Conservation (phyloP, 164 flowering plant genomes). For the Buxus sempervirens region DNA sequence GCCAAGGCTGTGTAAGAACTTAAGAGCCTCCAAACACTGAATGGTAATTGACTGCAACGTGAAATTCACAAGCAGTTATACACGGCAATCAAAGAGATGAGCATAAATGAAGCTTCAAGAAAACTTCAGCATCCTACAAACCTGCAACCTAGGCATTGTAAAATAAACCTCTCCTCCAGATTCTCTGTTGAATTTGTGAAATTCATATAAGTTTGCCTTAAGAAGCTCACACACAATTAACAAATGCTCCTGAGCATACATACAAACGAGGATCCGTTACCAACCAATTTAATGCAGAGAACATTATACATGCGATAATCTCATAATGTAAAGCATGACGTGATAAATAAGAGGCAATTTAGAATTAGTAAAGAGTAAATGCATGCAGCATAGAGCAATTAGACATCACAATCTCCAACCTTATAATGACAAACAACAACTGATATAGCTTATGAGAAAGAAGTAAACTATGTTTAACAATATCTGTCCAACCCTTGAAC, state of each 20-base stretch:
- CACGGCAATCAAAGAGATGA: too few species aligned
- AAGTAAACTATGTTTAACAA: too few species aligned
- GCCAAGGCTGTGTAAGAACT: constrained; percentile 92
- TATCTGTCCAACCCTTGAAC: too few species aligned
- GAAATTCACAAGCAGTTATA: constrained; percentile 15
- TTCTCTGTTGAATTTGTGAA: constrained; percentile 96
- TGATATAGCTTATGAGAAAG: too few species aligned
- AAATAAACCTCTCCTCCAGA: constrained; percentile 99
- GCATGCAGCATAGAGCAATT: too few species aligned
- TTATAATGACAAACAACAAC: too few species aligned
- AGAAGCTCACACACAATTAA: constrained; percentile 77
- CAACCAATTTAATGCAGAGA: background rate
- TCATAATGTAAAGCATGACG: background rate
- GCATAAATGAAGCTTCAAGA: too few species aligned
- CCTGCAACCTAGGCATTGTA: constrained; percentile 99
- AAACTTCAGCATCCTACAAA: constrained; percentile 22
- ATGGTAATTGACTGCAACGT: constrained; percentile 94
- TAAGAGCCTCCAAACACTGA: constrained; percentile 95
- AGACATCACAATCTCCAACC: too few species aligned
- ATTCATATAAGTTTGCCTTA: constrained; percentile 95
- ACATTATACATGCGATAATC: background rate
- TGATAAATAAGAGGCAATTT: too few species aligned
- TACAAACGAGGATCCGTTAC: background rate
- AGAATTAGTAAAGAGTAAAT: too few species aligned
- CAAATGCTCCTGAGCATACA: background rate